These are phyloP conservation scores for Tubosaeta sp. DNA, from an alignment of 768 basidiomycete species.

Conservation along the genomic window DNA sequence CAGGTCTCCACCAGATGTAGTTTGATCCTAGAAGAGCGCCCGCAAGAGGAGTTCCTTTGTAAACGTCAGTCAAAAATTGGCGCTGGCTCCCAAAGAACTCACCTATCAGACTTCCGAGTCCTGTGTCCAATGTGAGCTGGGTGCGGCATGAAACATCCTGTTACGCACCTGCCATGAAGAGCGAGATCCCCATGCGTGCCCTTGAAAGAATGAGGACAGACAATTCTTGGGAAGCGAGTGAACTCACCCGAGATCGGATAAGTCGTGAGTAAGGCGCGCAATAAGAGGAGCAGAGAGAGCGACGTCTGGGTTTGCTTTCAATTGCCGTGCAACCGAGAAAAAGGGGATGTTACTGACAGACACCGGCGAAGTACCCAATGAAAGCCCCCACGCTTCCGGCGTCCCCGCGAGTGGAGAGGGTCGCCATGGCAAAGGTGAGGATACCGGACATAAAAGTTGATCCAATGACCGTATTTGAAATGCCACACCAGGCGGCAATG, in stretches of 20 bases:
- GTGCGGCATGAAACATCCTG: not conserved
- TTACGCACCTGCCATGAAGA: constrained; percentile 40
- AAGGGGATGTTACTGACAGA: constrained; percentile 27
- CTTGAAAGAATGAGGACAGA: constrained; percentile 10
- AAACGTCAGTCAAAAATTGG: constrained; percentile 16
- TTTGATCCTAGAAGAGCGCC: constrained; percentile 50
- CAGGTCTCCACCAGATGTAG: constrained; percentile 55
- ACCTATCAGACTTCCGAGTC: constrained; percentile 23
- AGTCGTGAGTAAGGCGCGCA: constrained; percentile 37
- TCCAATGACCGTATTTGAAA: constrained; percentile 40
- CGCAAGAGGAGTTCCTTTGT: constrained; percentile 48
- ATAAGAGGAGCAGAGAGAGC: constrained; percentile 41
- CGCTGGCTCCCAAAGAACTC: not conserved
- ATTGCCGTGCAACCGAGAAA: not conserved
- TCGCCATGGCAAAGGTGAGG: constrained; percentile 42
- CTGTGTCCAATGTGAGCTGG: constrained; percentile 10
- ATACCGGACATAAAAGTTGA: constrained; percentile 32
- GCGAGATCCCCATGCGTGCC: constrained; percentile 45
- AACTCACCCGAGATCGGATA: constrained; percentile 46
- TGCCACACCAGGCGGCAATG: constrained; percentile 37
- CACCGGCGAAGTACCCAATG: constrained; percentile 49
- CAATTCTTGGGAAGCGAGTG: not conserved
- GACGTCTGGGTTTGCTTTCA: constrained; percentile 30
- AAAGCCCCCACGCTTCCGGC: constrained; percentile 38
- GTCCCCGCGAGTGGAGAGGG: constrained; percentile 33